These are phyloP conservation scores for Excoecaria cochinchinensis DNA, from an alignment of 345 rosid genomes.

Conservation along the genomic window DNA sequence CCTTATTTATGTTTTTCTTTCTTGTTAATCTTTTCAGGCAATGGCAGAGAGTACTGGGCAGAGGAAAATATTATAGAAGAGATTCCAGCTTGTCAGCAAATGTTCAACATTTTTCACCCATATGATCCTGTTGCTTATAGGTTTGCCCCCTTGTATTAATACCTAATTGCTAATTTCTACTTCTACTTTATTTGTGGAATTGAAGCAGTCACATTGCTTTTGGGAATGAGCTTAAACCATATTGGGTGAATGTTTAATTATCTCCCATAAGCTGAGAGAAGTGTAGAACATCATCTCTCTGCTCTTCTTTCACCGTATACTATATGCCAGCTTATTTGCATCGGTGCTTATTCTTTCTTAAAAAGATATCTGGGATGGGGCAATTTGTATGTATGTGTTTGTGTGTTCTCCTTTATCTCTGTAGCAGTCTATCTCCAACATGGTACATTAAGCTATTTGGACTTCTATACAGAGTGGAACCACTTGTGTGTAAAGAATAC, in stretches of 20 bases:
- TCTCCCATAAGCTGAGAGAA: conserved; percentile 4
- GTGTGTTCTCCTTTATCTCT: conserved; percentile 4
- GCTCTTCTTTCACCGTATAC: not conserved
- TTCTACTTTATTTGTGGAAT: conserved; percentile 4
- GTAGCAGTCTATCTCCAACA: not conserved
- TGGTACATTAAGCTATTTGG: conserved; percentile 8
- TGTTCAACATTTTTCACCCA: conserved; percentile 98
- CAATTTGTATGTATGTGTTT: not conserved
- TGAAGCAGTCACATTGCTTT: not conserved
- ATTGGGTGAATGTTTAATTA: conserved; percentile 9
- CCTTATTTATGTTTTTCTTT: not conserved
- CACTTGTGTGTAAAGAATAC: conserved; percentile 87
- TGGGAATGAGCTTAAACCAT: not conserved
- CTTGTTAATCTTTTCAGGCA: conserved; percentile 45
- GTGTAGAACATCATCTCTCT: not conserved
- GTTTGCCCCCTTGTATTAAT: conserved; percentile 36
- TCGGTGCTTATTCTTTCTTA: not conserved
- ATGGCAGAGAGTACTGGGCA: conserved; percentile 83
- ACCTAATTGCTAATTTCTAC: not conserved
- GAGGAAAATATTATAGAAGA: conserved; percentile 80
- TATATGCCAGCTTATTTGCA: not conserved
- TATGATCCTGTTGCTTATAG: conserved; percentile 99
- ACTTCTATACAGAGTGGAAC: conserved; percentile 64
- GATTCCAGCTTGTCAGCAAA: conserved; percentile 92
- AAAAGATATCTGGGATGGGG: too few relatives aligned